Percentiles rank a stretch among this genome's conserved stretches.
Evolutionary conservation across 345 rosid genomes (phyloP).

Genomic region (Mercurialis annua): DNA sequence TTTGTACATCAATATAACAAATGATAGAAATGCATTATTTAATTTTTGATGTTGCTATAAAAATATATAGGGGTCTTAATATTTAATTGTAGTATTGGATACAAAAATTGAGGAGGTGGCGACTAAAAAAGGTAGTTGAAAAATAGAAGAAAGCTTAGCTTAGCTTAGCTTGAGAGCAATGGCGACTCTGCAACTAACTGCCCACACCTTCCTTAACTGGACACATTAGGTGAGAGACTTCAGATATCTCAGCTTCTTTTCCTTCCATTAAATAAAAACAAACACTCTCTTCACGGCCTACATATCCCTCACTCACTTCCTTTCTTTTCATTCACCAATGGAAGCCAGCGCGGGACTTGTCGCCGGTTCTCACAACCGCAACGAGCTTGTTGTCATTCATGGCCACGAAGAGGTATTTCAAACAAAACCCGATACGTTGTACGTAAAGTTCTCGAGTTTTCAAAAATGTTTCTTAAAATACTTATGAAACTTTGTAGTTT

Average conservation of each 20-base stretch:
- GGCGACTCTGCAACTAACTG: slow-evolving; percentile 84
- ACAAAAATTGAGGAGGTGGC: neutral
- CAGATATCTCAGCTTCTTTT: slow-evolving; percentile 3
- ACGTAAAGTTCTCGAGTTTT: no score
- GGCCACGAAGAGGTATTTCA: slow-evolving; percentile 87
- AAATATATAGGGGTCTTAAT: no score
- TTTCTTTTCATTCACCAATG: slow-evolving; percentile 35
- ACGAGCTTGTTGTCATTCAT: slow-evolving; percentile 96
- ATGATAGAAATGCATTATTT: no score
- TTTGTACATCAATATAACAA: no score
- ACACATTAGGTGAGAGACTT: slow-evolving; percentile 44
- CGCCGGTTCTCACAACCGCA: slow-evolving; percentile 98
- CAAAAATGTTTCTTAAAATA: no score
- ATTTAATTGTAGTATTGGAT: no score
- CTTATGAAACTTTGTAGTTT: no score
- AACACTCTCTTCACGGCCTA: slow-evolving; percentile 17
- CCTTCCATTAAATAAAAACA: slow-evolving; percentile 39
- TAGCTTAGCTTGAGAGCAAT: slow-evolving; percentile 96
- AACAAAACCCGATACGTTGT: no score
- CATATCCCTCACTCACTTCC: neutral
- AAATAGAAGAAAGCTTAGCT: slow-evolving; percentile 65
- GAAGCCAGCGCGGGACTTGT: slow-evolving; percentile 99
- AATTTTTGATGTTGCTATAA: no score
- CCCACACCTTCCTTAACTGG: slow-evolving; percentile 8
- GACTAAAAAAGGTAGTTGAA: slow-evolving; percentile 22